phyloP scores from a whole-genome alignment of 202 grass and related monocot genomes.

The Sporobolus alterniflorus region DNA sequence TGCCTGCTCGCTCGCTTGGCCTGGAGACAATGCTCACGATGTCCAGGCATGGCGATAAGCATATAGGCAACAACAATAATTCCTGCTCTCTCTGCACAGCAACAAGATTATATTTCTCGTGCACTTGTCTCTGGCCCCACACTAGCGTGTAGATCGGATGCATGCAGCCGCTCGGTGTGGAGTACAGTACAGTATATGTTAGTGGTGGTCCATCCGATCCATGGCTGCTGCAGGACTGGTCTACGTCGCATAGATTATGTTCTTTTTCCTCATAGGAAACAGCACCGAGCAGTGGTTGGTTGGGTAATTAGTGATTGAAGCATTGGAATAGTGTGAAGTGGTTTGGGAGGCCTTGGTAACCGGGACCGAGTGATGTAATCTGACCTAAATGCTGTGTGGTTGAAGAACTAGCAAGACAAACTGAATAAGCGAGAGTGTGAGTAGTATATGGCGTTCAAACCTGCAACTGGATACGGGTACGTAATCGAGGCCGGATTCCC shows the following conservation, averaged over 20 bases:
- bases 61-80: slow-evolving; percentile 38
- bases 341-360: slow-evolving; percentile 30
- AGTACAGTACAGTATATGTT: too few relatives aligned
- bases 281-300: slow-evolving; percentile 8
- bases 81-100: slow-evolving; percentile 18
- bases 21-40: slow-evolving; percentile 31
- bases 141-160: slow-evolving; percentile 37
- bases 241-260: slow-evolving; percentile 22
- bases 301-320: neutral
- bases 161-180: neutral
- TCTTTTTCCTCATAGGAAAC: slow-evolving; percentile 46
- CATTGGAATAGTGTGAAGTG: slow-evolving; percentile 15
- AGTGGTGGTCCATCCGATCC: slow-evolving; percentile 36
- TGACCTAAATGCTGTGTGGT: slow-evolving; percentile 37
- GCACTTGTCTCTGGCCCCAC: slow-evolving; percentile 28
- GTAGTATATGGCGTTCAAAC: slow-evolving; percentile 24
- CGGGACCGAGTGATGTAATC: slow-evolving; percentile 48
- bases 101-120: slow-evolving; percentile 27
- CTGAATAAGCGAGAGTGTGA: slow-evolving; percentile 3
- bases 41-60: slow-evolving; percentile 36
- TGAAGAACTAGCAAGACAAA: neutral
- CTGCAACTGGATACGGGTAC: slow-evolving; percentile 23
- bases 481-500: slow-evolving; percentile 43
- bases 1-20: slow-evolving; percentile 8
- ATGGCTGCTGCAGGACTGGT: slow-evolving; percentile 24